A percentile compares a stretch with the other conserved stretches of the same genome.
Conservation (phyloP, 768 basidiomycete genomes). For the Postia placenta region DNA sequence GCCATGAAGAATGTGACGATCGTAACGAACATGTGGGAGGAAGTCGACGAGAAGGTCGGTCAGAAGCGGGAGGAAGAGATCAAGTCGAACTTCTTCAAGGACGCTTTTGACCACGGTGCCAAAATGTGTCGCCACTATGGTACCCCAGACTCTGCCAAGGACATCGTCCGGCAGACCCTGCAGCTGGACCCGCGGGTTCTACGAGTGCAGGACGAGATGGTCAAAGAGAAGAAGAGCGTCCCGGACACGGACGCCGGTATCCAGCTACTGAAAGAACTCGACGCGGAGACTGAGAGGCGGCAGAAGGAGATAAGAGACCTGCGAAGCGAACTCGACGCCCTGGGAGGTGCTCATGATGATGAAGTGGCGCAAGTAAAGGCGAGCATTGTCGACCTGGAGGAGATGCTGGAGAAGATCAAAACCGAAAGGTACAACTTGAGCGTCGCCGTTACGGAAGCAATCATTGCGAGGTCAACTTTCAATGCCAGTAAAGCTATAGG, state of each 20-base stretch:
- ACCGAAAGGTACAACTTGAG: too few species aligned
- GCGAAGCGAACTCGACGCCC: too few species aligned
- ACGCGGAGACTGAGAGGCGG: too few species aligned
- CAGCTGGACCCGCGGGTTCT: neutral
- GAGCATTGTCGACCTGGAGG: too few species aligned
- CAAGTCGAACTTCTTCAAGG: slow-evolving; percentile 10
- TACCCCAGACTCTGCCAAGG: slow-evolving; percentile 5
- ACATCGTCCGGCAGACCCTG: slow-evolving; percentile 4
- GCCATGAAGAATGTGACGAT: slow-evolving; percentile 26
- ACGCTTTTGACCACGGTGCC: slow-evolving; percentile 7
- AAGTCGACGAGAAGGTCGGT: slow-evolving; percentile 5
- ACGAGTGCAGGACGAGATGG: slow-evolving; percentile 10
- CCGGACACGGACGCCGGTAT: slow-evolving; percentile 11
- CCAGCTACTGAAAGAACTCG: slow-evolving; percentile 16
- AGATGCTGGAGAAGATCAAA: too few species aligned
- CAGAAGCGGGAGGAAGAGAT: slow-evolving; percentile 12
- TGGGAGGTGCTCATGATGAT: too few species aligned
- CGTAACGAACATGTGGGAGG: slow-evolving; percentile 36
- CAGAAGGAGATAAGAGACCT: too few species aligned
- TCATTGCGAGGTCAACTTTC: too few species aligned
- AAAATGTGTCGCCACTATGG: slow-evolving; percentile 7
- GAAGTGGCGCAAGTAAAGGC: too few species aligned
- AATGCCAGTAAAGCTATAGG: too few species aligned
- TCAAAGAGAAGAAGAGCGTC: slow-evolving; percentile 4
- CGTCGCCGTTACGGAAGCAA: too few species aligned